phyloP scores from a whole-genome alignment of 306 rosid species.

The Ziziphus jujuba region DNA sequence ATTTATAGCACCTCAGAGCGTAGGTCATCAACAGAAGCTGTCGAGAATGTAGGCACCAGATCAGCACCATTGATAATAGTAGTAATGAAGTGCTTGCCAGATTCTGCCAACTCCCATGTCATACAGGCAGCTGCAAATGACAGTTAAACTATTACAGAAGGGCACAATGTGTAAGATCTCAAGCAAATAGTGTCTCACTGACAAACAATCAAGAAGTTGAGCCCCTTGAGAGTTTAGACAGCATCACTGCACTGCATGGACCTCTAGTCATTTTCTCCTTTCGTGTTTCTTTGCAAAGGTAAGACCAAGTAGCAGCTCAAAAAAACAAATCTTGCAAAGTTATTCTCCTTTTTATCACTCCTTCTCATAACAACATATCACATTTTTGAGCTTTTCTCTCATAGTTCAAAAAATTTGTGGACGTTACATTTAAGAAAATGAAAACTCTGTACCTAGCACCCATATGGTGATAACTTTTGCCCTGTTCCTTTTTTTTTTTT shows the following conservation, averaged over 20 bases:
- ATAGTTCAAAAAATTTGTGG: too few relatives aligned
- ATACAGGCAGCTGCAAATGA: slow-evolving; percentile 87
- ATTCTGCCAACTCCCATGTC: slow-evolving; percentile 97
- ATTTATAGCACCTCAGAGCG: slow-evolving; percentile 73
- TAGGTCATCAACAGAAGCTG: slow-evolving; percentile 87
- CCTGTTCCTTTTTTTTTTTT: too few relatives aligned
- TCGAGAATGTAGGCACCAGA: slow-evolving; percentile 93
- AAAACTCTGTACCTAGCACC: too few relatives aligned
- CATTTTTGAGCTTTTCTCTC: too few relatives aligned
- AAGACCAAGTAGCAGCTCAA: too few relatives aligned
- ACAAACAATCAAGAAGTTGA: neutral
- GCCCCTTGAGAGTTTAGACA: neutral
- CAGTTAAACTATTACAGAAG: slow-evolving; percentile 8
- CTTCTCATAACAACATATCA: too few relatives aligned
- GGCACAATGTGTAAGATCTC: neutral
- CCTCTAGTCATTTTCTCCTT: too few relatives aligned
- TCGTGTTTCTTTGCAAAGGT: too few relatives aligned
- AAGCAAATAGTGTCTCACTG: neutral
- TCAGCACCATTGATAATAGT: slow-evolving; percentile 89
- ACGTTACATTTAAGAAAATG: too few relatives aligned
- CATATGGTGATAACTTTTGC: too few relatives aligned
- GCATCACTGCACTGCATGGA: neutral
- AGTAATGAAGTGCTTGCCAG: slow-evolving; percentile 90
- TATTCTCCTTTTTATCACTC: too few relatives aligned
- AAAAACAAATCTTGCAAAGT: too few relatives aligned